A percentile compares a stretch with the other conserved stretches of the same genome.
These are phyloP conservation scores for Elasticomyces elasticus DNA, from an alignment of 495 filamentous ascomycete genomes.

Conservation along the genomic window DNA sequence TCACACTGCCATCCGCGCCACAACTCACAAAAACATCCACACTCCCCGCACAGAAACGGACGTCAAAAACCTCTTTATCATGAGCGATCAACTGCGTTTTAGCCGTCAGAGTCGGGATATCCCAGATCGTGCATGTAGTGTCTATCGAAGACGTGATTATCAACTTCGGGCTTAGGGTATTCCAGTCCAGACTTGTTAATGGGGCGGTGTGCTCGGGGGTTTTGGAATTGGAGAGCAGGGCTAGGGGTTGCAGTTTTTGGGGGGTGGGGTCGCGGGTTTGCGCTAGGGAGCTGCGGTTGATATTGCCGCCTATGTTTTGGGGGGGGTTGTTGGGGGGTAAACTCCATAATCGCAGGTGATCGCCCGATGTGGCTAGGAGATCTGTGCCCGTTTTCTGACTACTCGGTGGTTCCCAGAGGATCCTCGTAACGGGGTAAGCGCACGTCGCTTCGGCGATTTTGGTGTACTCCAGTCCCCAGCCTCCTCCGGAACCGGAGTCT, in stretches of 20 bases:
- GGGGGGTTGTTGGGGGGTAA: conserved; percentile 42
- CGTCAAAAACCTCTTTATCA: conserved; percentile 98
- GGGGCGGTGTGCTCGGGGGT: conserved; percentile 96
- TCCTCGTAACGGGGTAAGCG: conserved; percentile 91
- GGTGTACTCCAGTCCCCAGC: conserved; percentile 75
- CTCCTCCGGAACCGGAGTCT: conserved; percentile 61
- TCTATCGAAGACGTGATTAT: conserved; percentile 99
- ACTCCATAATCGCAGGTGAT: conserved; percentile 94
- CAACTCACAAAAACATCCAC: conserved; percentile 97
- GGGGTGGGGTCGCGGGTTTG: conserved; percentile 49
- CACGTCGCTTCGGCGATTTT: conserved; percentile 96
- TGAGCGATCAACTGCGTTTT: conserved; percentile 98
- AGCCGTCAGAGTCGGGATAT: conserved; percentile 93
- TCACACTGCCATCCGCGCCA: conserved; percentile 92
- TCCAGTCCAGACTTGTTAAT: conserved; percentile 95
- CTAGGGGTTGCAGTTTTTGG: conserved; percentile 86
- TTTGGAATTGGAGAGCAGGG: conserved; percentile 92
- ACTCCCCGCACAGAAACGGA: conserved; percentile 91
- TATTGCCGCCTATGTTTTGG: conserved; percentile 45
- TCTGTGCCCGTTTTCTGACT: conserved; percentile 94
- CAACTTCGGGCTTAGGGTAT: conserved; percentile 84
- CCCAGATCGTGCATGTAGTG: conserved; percentile 99
- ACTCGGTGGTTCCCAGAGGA: conserved; percentile 96
- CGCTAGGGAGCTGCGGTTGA: conserved; percentile 56
- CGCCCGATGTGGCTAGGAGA: conserved; percentile 88